These are phyloP conservation scores for Fusarium pseudograminearum DNA, from an alignment of 2,329 filamentous ascomycete species.

Conservation along the genomic window DNA sequence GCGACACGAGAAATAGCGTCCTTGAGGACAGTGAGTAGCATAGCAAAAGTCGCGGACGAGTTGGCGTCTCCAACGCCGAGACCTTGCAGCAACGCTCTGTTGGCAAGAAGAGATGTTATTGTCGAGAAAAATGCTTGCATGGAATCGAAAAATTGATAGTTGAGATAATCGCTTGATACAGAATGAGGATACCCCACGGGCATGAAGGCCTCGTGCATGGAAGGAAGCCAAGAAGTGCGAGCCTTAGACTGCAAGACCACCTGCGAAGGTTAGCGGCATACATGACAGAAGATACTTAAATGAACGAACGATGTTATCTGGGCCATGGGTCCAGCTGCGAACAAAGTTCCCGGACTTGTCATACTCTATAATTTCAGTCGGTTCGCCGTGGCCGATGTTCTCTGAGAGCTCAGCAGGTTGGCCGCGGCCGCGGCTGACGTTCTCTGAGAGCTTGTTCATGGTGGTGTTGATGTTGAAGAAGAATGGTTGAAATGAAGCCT, in stretches of 20 bases:
- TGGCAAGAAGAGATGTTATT: slow-evolving; percentile 83
- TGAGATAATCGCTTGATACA: slow-evolving; percentile 85
- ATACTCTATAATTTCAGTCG: slow-evolving; percentile 53
- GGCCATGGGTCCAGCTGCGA: slow-evolving; percentile 52
- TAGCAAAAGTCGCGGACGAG: slow-evolving; percentile 82
- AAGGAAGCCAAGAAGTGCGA: slow-evolving; percentile 46
- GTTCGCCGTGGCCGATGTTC: slow-evolving; percentile 43
- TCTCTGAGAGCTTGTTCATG: slow-evolving; percentile 39
- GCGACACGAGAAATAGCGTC: slow-evolving; percentile 84
- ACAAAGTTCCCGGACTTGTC: slow-evolving; percentile 55
- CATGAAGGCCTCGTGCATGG: slow-evolving; percentile 71
- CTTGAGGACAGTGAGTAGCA: slow-evolving; percentile 85
- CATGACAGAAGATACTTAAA: background rate
- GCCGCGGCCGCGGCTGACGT: slow-evolving; percentile 37
- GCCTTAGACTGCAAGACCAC: slow-evolving; percentile 39
- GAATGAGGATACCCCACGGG: slow-evolving; percentile 90
- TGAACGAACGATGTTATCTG: slow-evolving; percentile 42
- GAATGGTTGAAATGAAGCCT: background rate
- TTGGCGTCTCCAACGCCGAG: slow-evolving; percentile 86
- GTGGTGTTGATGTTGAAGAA: slow-evolving; percentile 10
- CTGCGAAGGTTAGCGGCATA: slow-evolving; percentile 30
- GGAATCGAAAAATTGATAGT: slow-evolving; percentile 78
- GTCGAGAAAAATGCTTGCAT: slow-evolving; percentile 87
- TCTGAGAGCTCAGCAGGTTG: slow-evolving; percentile 27
- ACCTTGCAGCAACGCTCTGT: slow-evolving; percentile 81